Percentiles rank a stretch among this genome's conserved stretches.
These are phyloP conservation scores for Metarhizium rileyi DNA, from an alignment of 2,329 filamentous ascomycete species.

Conservation along the genomic window DNA sequence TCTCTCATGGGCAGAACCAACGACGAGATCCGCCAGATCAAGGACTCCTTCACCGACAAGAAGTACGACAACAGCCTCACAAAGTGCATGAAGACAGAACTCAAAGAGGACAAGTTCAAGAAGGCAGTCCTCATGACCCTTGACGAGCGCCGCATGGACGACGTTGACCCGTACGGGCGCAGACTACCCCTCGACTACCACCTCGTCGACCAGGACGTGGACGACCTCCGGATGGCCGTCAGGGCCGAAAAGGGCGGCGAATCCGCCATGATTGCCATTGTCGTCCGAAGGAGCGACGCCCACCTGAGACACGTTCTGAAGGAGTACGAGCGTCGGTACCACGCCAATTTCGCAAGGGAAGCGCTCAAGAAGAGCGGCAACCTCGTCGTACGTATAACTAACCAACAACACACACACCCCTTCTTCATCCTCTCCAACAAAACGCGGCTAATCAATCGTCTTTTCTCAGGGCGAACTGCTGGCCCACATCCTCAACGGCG, in stretches of 20 bases:
- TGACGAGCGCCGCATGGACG: slow-evolving; percentile 76
- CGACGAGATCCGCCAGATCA: slow-evolving; percentile 78
- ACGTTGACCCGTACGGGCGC: slow-evolving; percentile 56
- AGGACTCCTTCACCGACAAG: slow-evolving; percentile 81
- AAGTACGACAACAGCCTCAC: slow-evolving; percentile 76
- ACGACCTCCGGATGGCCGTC: slow-evolving; percentile 58
- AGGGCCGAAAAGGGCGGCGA: slow-evolving; percentile 74
- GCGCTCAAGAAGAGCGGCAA: slow-evolving; percentile 85
- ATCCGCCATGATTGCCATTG: slow-evolving; percentile 75
- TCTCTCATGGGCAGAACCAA: slow-evolving; percentile 84
- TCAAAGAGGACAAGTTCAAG: slow-evolving; percentile 95
- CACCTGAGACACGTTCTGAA: slow-evolving; percentile 75
- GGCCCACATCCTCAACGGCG: slow-evolving; percentile 89
- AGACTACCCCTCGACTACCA: slow-evolving; percentile 46
- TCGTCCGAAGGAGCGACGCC: slow-evolving; percentile 68
- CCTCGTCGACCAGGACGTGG: slow-evolving; percentile 61
- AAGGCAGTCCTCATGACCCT: slow-evolving; percentile 75
- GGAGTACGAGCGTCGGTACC: slow-evolving; percentile 63
- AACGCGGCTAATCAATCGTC: not conserved
- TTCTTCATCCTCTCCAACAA: not conserved
- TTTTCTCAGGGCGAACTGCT: slow-evolving; percentile 75
- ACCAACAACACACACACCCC: not conserved
- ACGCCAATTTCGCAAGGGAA: slow-evolving; percentile 76
- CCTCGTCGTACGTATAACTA: slow-evolving; percentile 64
- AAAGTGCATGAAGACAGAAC: slow-evolving; percentile 82